Base-by-base conservation (phyloP, 345 rosid genomes). In the Populus ilicifolia region DNA sequence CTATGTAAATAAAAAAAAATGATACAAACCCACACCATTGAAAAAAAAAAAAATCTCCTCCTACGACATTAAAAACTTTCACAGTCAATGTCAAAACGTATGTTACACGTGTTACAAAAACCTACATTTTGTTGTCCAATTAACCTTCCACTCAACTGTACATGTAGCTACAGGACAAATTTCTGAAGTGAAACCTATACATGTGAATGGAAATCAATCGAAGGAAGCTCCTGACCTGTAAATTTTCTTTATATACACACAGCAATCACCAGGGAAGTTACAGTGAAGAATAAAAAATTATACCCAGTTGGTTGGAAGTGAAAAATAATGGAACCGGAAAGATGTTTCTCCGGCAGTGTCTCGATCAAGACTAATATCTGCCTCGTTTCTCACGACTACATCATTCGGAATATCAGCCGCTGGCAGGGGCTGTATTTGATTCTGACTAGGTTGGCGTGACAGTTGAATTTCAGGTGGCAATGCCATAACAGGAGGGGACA, bases 341-440 rank as follows among this genome's bases (percentile, higher is more conserved):
- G 99, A 95, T 36, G 46, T 81, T 75, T 90, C 97, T 33, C 97
- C 99, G 0, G 89, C 93, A 2, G 97, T 90, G 64, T 89, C 94
- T 8, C 96, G 85, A 39, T 83, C 86, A 66, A 85, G 84, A 75
- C 83, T 85, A 39, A 72, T 18, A 50, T 78, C 88, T 0, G 65
- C 75, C 77, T 72, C 87, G 8, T 71, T 75, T 7, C 72, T 78
- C 33, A 56, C 38, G 2, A 41, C 81, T 21, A 21, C 73, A 20
- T 85, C 83, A 52, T 35, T 52, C 2, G 81, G 33, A 63, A 70
- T 78, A 21, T 80, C 86, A 2, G 77, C 82, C 2, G 76, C 82
- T 3, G 93, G 80, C 69, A 89, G 79, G 50, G 96, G 92, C 84
- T 81, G 84, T 61, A 91, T 83, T 30, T 91, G 96, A 64, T 89